Conservation (phyloP, 2,329 filamentous ascomycete species). For the Chaetomium olivaceum region DNA sequence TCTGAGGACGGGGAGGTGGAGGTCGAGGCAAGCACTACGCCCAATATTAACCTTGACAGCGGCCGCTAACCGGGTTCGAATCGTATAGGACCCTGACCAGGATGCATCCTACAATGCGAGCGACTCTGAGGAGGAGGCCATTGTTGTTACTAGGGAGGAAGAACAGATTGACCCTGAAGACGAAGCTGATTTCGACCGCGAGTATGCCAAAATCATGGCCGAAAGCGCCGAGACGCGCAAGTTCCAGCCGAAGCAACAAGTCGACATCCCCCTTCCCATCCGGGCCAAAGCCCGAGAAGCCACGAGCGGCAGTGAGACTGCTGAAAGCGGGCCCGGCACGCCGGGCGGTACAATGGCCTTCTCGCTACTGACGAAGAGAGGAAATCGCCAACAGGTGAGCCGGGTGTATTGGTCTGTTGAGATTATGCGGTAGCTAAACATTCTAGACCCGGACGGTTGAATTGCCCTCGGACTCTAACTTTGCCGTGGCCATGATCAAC, state of each 20-base stretch:
- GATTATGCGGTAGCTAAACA: conserved; percentile 10
- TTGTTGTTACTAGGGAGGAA: conserved; percentile 87
- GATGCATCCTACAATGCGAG: conserved; percentile 56
- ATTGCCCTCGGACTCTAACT: conserved; percentile 85
- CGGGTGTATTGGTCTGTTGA: neutral
- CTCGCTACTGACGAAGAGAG: conserved; percentile 90
- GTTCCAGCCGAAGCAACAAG: conserved; percentile 91
- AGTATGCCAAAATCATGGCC: conserved; percentile 97
- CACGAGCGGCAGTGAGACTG: conserved; percentile 41
- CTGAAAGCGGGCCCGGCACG: conserved; percentile 31
- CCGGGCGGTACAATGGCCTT: conserved; percentile 81
- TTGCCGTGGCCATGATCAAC: conserved; percentile 92
- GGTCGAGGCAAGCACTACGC: conserved; percentile 49
- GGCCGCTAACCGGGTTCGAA: conserved; percentile 25
- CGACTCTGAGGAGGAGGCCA: conserved; percentile 80
- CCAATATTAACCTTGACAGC: neutral
- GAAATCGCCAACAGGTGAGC: conserved; percentile 86
- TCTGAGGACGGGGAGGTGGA: conserved; percentile 58
- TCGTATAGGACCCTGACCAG: conserved; percentile 50
- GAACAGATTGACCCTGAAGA: conserved; percentile 89
- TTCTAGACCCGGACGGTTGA: conserved; percentile 84
- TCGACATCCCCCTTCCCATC: conserved; percentile 97
- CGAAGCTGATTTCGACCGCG: conserved; percentile 95
- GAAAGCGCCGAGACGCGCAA: conserved; percentile 95
- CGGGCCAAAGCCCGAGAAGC: conserved; percentile 67